Percentiles rank a stretch among this genome's conserved stretches.
Evolutionary conservation across 2,329 filamentous ascomycete species (phyloP).

Genomic region (Ceratocystis huliohia): DNA sequence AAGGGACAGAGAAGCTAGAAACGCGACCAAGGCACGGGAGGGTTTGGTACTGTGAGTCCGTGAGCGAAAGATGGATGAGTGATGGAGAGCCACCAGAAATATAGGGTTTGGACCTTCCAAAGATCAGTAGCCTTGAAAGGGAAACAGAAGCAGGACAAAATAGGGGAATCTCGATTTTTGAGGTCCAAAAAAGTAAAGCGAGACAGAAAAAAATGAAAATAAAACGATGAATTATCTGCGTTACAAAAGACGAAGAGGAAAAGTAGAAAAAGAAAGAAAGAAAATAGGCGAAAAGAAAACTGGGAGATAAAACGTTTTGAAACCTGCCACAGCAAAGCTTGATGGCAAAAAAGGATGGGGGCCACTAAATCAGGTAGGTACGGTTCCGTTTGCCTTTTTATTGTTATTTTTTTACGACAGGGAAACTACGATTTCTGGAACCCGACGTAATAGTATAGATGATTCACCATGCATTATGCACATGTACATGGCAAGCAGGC

Average conservation of each 20-base stretch:
- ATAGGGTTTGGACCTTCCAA: slow-evolving; percentile 1
- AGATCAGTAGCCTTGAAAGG: not conserved
- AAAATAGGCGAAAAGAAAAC: not conserved
- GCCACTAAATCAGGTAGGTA: not conserved
- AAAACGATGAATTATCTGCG: not conserved
- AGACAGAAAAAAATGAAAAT: slow-evolving; percentile 5
- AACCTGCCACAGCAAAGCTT: not conserved
- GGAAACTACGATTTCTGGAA: not conserved
- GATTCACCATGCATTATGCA: slow-evolving; percentile 3
- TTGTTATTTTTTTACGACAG: not conserved
- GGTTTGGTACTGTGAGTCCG: not conserved
- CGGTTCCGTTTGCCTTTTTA: not conserved
- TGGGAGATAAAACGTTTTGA: not conserved
- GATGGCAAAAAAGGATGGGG: not conserved
- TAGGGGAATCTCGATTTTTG: not conserved
- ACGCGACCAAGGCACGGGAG: not conserved
- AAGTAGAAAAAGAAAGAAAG: not conserved
- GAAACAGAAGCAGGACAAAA: not conserved
- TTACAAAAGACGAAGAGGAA: not conserved
- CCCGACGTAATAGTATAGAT: not conserved
- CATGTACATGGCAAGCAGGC: not conserved
- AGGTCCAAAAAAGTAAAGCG: not conserved
- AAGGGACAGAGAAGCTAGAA: not conserved
- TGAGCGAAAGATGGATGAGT: not conserved
- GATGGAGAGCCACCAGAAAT: not conserved